Conservation (phyloP, 441 rosid species). For the Syzygium malaccense region DNA sequence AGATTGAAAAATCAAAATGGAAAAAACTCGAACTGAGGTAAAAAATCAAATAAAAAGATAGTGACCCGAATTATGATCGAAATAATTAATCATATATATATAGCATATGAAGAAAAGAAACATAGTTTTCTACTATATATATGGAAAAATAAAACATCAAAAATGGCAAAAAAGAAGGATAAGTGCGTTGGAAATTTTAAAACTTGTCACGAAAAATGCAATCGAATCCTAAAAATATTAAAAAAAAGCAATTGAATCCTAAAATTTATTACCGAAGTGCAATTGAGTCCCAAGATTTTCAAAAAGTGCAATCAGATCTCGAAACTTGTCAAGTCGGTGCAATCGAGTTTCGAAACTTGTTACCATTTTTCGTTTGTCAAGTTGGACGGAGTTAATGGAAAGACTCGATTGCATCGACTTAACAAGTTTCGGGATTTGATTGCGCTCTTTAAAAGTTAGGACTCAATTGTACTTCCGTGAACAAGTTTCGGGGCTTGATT, state of each 20-base stretch:
- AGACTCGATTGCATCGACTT: rapidly evolving
- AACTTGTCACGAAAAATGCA: rapidly evolving
- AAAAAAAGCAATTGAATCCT: background rate
- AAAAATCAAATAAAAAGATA: background rate
- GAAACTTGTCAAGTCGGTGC: rapidly evolving
- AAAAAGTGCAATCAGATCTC: rapidly evolving
- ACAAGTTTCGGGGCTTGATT: rapidly evolving
- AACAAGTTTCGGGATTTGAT: too few species aligned
- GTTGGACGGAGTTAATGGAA: rapidly evolving
- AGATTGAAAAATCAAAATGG: background rate
- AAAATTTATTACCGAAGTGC: background rate
- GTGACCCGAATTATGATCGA: background rate
- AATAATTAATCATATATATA: background rate
- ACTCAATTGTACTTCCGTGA: rapidly evolving
- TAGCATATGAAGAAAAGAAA: background rate
- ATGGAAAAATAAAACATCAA: background rate
- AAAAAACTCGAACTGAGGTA: background rate
- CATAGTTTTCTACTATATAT: background rate
- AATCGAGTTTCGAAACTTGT: too few species aligned
- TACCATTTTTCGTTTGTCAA: too few species aligned
- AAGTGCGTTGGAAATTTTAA: rapidly evolving
- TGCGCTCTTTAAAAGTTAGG: rapidly evolving
- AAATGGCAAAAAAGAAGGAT: background rate
- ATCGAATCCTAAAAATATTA: rapidly evolving
- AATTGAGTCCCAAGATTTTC: background rate